Conservation (phyloP, 2,329 filamentous ascomycete species). For the Aspergillus sp. region DNA sequence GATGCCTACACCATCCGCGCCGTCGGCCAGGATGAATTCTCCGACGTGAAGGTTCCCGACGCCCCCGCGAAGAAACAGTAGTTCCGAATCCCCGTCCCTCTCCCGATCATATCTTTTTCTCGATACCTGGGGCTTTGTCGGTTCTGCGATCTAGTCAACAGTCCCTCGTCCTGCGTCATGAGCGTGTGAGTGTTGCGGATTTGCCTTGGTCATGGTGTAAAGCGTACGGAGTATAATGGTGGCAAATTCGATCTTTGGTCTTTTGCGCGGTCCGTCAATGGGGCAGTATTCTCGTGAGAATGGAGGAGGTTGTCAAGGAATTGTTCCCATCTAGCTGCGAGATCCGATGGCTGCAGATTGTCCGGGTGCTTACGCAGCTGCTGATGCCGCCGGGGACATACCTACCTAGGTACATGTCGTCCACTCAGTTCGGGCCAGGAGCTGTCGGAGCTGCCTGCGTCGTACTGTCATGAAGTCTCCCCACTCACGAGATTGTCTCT, state of each 20-base stretch:
- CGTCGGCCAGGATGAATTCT: constrained; percentile 94
- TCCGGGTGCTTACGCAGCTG: too few species aligned
- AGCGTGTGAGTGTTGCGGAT: too few species aligned
- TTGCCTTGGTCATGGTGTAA: constrained; percentile 9
- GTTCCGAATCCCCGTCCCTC: neutral
- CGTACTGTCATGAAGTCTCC: neutral
- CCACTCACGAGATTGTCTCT: neutral
- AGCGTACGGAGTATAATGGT: constrained; percentile 14
- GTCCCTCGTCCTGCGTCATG: too few species aligned
- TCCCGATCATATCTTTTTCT: neutral
- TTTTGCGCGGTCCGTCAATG: neutral
- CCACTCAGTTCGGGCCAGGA: too few species aligned
- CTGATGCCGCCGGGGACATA: too few species aligned
- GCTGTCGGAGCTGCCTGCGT: neutral
- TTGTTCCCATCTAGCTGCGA: neutral
- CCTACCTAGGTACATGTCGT: too few species aligned
- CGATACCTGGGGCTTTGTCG: too few species aligned
- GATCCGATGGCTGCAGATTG: too few species aligned
- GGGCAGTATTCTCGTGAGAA: neutral
- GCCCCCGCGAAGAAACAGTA: constrained; percentile 50
- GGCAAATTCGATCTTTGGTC: neutral
- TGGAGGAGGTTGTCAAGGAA: neutral
- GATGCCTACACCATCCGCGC: constrained; percentile 73
- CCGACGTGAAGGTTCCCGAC: constrained; percentile 87
- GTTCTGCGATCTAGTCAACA: too few species aligned